phyloP scores from a whole-genome alignment of 129 eudicot species.

The Tanacetum coccineum region DNA sequence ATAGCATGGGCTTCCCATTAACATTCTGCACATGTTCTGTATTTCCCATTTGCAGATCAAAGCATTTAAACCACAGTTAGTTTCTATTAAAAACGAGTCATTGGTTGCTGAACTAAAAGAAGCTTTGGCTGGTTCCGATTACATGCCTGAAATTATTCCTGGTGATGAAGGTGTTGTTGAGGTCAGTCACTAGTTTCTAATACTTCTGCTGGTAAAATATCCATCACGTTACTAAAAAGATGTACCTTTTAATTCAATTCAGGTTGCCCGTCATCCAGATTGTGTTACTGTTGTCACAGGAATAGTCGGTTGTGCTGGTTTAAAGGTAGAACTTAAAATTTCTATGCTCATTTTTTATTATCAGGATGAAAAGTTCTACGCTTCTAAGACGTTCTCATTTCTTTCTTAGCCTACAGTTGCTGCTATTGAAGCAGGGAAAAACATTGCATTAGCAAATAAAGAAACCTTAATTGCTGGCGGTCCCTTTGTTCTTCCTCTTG shows the following conservation, averaged over 20 bases:
- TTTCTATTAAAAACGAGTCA: constrained; percentile 73
- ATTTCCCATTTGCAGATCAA: constrained; percentile 48
- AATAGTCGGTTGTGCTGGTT: constrained; percentile 98
- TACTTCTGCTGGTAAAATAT: background rate
- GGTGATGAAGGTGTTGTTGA: constrained; percentile 92
- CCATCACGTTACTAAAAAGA: background rate
- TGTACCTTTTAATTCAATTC: constrained; percentile 5
- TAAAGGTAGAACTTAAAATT: constrained; percentile 47
- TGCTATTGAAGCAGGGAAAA: constrained; percentile 96
- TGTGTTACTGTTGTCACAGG: constrained; percentile 97
- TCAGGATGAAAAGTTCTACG: too few species aligned
- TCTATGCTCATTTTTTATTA: too few species aligned
- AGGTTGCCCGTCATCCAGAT: constrained; percentile 99
- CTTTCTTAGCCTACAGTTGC: constrained; percentile 86
- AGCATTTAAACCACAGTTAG: constrained; percentile 79
- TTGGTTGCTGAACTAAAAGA: constrained; percentile 74
- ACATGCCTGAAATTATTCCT: constrained; percentile 94
- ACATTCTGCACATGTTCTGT: background rate
- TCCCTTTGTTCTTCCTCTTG: constrained; percentile 98
- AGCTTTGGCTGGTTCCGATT: constrained; percentile 74
- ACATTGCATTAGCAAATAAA: constrained; percentile 93
- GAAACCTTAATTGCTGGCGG: constrained; percentile 98
- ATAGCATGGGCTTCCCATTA: background rate
- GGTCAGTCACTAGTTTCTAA: constrained; percentile 35
- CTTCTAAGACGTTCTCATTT: too few species aligned